phyloP scores from a whole-genome alignment of 2,329 filamentous ascomycete species.

The Graphium sp. region DNA sequence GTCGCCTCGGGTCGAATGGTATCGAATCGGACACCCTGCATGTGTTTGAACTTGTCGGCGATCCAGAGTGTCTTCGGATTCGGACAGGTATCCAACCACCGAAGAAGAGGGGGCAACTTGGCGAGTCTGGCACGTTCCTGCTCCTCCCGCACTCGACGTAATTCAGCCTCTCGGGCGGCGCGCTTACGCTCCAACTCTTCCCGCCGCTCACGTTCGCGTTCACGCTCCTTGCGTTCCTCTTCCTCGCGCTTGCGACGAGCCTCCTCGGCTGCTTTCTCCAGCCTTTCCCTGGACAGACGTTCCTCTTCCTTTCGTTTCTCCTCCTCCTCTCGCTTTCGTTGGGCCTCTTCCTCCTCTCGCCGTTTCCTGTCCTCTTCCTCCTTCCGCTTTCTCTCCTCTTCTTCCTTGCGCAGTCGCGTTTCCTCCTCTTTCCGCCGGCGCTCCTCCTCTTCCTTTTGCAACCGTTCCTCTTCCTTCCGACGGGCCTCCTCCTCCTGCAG shows the following conservation, averaged over 20 bases:
- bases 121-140: constrained; percentile 35
- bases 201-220: constrained; percentile 25
- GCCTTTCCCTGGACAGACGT: constrained; percentile 22
- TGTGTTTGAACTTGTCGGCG: constrained; percentile 35
- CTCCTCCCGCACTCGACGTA: constrained; percentile 32
- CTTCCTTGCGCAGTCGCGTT: constrained; percentile 14
- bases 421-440: constrained; percentile 12
- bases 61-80: constrained; percentile 32
- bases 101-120: constrained; percentile 41
- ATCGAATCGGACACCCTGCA: constrained; percentile 47
- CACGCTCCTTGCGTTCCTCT: constrained; percentile 30
- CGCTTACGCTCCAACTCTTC: constrained; percentile 30
- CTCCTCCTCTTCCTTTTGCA: constrained; percentile 19
- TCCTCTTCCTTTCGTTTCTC: constrained; percentile 22
- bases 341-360: constrained; percentile 9
- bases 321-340: constrained; percentile 9
- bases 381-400: constrained; percentile 14
- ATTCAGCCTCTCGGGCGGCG: constrained; percentile 32
- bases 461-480: constrained; percentile 14
- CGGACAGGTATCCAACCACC: constrained; percentile 37
- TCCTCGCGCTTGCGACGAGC: constrained; percentile 33
- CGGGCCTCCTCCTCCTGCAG: constrained; percentile 12
- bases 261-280: constrained; percentile 29
- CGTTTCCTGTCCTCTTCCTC: constrained; percentile 10
- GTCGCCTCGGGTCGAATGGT: constrained; percentile 38